Evolutionary conservation across 768 basidiomycete species (phyloP).

Genomic region (Auriculariales sp.): DNA sequence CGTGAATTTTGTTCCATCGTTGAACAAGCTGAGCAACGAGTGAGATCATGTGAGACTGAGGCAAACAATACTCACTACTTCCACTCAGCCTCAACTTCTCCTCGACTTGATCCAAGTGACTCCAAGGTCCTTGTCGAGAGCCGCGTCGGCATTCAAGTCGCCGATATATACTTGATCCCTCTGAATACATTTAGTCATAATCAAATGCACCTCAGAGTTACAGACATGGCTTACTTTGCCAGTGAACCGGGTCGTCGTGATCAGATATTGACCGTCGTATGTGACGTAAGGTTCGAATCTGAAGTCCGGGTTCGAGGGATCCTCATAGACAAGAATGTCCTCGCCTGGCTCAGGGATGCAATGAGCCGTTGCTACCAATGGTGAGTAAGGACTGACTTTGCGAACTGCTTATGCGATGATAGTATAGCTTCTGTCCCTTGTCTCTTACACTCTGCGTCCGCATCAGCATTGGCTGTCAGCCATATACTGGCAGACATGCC

Average conservation of each 20-base stretch:
- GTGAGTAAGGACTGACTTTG: constrained; percentile 32
- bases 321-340: constrained; percentile 52
- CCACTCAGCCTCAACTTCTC: constrained; percentile 35
- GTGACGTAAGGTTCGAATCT: constrained; percentile 44
- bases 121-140: constrained; percentile 49
- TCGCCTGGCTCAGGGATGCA: constrained; percentile 28
- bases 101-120: constrained; percentile 61
- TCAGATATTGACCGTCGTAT: constrained; percentile 52
- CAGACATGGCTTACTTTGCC: constrained; percentile 38
- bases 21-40: constrained; percentile 33
- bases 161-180: constrained; percentile 66
- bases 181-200: constrained; percentile 20
- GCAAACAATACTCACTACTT: not conserved
- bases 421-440: constrained; percentile 58
- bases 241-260: constrained; percentile 44
- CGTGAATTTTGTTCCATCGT: constrained; percentile 50
- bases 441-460: constrained; percentile 46
- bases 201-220: not conserved
- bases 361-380: not conserved
- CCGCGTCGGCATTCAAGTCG: constrained; percentile 39
- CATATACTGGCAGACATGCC: no score
- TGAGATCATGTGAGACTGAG: constrained; percentile 1
- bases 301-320: constrained; percentile 48
- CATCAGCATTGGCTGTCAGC: no score
- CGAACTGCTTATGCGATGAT: constrained; percentile 55